A percentile compares a stretch with the other conserved stretches of the same genome.
phyloP scores from a whole-genome alignment of 2,329 filamentous ascomycete species.

The Aspergillus carbonarius region DNA sequence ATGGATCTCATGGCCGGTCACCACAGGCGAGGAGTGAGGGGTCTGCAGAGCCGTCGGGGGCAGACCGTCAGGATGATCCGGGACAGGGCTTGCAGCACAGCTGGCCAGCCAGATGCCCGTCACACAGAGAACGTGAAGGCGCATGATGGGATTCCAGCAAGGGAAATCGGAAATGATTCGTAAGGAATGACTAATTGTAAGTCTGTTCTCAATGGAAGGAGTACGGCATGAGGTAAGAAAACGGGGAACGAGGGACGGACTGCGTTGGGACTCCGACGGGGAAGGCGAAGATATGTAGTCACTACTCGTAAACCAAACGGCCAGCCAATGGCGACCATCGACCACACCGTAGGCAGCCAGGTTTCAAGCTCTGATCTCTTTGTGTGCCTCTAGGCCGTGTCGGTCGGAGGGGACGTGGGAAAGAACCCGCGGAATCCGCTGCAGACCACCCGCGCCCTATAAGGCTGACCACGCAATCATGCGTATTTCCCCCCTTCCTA shows the following conservation, averaged over 20 bases:
- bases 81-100: background rate
- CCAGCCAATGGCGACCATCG: background rate
- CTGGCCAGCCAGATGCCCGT: background rate
- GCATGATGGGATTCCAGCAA: background rate
- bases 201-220: no score
- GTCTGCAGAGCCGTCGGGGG: background rate
- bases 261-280: no score
- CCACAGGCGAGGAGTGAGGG: background rate
- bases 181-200: background rate
- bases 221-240: no score
- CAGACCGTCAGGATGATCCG: background rate
- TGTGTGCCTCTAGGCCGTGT: no score
- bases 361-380: background rate
- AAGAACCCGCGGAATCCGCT: background rate
- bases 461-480: background rate
- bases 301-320: no score
- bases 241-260: no score
- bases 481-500: background rate
- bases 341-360: background rate
- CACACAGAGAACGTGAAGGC: background rate
- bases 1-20: conserved; percentile 6
- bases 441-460: background rate
- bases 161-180: background rate
- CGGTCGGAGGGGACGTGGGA: no score
- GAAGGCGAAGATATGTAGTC: background rate